phyloP scores from a whole-genome alignment of 2,329 filamentous ascomycete genomes.

The Cladophialophora carrionii region DNA sequence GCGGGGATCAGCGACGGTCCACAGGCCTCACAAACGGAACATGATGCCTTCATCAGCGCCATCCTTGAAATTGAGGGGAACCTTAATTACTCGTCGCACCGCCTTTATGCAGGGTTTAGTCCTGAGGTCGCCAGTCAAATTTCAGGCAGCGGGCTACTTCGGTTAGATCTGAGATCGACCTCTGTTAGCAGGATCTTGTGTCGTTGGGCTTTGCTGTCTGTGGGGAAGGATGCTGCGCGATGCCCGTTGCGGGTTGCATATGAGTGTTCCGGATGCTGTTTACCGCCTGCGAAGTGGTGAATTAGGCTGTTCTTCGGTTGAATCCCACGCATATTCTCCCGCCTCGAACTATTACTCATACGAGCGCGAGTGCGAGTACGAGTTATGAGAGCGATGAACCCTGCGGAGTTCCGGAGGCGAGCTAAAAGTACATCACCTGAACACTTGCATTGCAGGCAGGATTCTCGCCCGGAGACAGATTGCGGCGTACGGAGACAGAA shows the following conservation, averaged over 20 bases:
- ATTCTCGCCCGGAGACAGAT: not conserved
- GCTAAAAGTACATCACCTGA: not conserved
- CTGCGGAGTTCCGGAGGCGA: slow-evolving; percentile 18
- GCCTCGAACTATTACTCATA: not conserved
- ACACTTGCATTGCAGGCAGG: not conserved
- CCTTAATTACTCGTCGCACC: not conserved
- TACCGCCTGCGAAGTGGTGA: not conserved
- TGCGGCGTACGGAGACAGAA: not conserved
- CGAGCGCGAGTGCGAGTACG: too few relatives aligned
- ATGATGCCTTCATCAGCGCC: not conserved
- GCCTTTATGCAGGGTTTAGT: not conserved
- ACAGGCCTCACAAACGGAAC: not conserved
- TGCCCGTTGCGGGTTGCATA: not conserved
- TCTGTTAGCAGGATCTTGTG: slow-evolving; percentile 2
- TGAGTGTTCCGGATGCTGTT: not conserved
- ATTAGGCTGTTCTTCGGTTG: slow-evolving; percentile 11
- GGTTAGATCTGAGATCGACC: slow-evolving; percentile 1
- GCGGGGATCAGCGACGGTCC: slow-evolving; percentile 3
- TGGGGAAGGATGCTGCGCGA: not conserved
- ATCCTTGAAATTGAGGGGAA: slow-evolving; percentile 8
- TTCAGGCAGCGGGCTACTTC: not conserved
- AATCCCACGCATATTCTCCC: not conserved
- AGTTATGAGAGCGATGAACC: not conserved
- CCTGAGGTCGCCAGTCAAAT: not conserved
- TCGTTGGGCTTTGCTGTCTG: not conserved